A percentile compares a stretch with the other conserved stretches of the same genome.
Conservation (phyloP, 306 rosid genomes). For the Cucumis cinereus region DNA sequence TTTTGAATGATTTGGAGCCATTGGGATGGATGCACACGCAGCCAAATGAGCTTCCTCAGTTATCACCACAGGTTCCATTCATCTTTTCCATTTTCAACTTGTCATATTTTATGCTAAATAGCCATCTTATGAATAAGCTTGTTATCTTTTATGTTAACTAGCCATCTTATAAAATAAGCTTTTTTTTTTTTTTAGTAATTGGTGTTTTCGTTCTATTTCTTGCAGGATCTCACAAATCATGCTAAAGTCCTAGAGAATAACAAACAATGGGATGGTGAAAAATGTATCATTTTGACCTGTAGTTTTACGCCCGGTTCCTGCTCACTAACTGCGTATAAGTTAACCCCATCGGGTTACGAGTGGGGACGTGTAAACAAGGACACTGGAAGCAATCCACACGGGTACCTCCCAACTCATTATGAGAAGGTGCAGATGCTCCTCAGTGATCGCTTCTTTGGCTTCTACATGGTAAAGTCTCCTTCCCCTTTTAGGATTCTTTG, state of each 20-base stretch:
- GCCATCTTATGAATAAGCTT: background rate
- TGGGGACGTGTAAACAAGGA: conserved; percentile 99
- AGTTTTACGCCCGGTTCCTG: conserved; percentile 99
- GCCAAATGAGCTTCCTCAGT: conserved; percentile 97
- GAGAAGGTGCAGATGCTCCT: conserved; percentile 99
- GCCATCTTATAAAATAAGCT: background rate
- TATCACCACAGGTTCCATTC: conserved; percentile 75
- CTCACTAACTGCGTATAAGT: conserved; percentile 88
- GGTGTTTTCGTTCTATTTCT: background rate
- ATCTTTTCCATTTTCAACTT: background rate
- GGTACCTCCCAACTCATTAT: conserved; percentile 93
- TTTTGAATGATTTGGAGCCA: conserved; percentile 90
- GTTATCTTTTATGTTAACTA: background rate
- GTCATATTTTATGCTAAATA: background rate
- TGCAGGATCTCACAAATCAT: conserved; percentile 91
- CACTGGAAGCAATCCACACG: conserved; percentile 92
- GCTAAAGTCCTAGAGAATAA: conserved; percentile 88
- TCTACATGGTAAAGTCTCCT: conserved; percentile 66
- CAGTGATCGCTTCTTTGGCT: conserved; percentile 96
- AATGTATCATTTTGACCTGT: conserved; percentile 87
- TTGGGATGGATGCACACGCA: conserved; percentile 99
- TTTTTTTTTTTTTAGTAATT: background rate
- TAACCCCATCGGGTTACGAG: conserved; percentile 92
- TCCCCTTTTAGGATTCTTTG: background rate
- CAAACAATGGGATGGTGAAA: conserved; percentile 99